Conservation (phyloP, 169 alveolate species). For the Plasmodium chabaudi region DNA sequence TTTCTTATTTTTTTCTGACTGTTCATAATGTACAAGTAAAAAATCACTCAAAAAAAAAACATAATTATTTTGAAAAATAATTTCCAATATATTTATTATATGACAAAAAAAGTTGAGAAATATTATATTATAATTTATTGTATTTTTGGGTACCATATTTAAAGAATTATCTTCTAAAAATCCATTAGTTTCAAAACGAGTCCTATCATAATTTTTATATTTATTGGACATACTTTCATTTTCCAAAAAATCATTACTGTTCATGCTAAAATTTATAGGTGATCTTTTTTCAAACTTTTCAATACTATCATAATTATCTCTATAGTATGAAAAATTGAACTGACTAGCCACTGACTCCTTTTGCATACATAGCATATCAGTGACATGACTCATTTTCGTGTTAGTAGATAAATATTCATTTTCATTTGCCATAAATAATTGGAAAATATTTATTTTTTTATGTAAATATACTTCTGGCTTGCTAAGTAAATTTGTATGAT, state of each 20-base stretch:
- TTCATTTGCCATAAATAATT: not conserved
- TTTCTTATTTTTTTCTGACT: slow-evolving; percentile 14
- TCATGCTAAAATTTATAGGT: slow-evolving; percentile 13
- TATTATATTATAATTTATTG: not conserved
- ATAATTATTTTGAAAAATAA: slow-evolving; percentile 54
- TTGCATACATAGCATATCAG: slow-evolving; percentile 37
- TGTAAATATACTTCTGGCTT: not conserved
- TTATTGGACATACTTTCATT: too few species aligned
- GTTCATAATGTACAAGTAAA: slow-evolving; percentile 55
- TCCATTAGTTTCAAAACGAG: not conserved
- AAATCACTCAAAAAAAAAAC: slow-evolving; percentile 64
- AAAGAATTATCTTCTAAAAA: not conserved
- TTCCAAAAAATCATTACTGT: not conserved
- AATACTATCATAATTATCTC: not conserved
- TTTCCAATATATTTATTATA: slow-evolving; percentile 26
- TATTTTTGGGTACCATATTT: not conserved
- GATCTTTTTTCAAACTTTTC: not conserved
- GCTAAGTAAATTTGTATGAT: slow-evolving; percentile 27
- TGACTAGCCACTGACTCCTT: not conserved
- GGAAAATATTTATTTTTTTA: slow-evolving; percentile 47
- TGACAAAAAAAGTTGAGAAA: slow-evolving; percentile 13
- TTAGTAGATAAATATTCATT: not conserved
- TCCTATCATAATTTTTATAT: not conserved
- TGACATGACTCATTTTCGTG: slow-evolving; percentile 13
- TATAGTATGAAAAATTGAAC: too few species aligned